These are phyloP conservation scores for Ilyonectria mors-panacis DNA, from an alignment of 2,329 filamentous ascomycete species.

Conservation along the genomic window DNA sequence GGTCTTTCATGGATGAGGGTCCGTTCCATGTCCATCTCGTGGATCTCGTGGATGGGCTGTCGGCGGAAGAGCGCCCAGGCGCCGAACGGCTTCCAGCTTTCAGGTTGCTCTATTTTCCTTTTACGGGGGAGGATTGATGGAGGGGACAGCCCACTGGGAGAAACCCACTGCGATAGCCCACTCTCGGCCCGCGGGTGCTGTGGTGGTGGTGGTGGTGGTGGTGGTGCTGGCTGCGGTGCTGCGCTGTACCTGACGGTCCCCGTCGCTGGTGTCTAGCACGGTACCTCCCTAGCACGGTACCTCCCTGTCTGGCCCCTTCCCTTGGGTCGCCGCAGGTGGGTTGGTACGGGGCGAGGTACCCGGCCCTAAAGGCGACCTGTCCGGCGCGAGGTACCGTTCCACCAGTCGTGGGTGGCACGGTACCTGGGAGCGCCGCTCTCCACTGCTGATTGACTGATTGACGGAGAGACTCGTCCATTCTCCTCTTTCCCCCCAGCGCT, in stretches of 20 bases:
- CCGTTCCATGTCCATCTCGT: background rate
- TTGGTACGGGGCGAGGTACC: conserved; percentile 18
- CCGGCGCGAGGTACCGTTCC: conserved; percentile 22
- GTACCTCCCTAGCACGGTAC: background rate
- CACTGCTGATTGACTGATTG: conserved; percentile 17
- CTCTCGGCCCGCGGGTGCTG: background rate
- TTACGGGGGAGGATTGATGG: background rate
- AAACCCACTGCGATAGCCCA: background rate
- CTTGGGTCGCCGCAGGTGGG: conserved; percentile 1
- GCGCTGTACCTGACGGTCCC: background rate
- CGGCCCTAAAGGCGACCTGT: conserved; percentile 26
- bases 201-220: background rate
- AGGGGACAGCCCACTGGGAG: background rate
- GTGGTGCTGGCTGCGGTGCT: background rate
- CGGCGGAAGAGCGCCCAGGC: background rate
- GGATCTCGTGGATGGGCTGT: background rate
- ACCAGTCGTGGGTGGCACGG: conserved; percentile 23
- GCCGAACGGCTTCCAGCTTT: background rate
- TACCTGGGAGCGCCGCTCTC: conserved; percentile 16
- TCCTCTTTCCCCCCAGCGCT: conserved; percentile 22
- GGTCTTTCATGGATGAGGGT: background rate
- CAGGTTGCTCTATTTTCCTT: background rate
- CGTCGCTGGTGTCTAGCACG: background rate
- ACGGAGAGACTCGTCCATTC: conserved; percentile 11
- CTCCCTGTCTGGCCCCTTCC: background rate